Evolutionary conservation across 805 yeast genomes (phyloP).

Genomic region (Schwanniomyces occidentalis): DNA sequence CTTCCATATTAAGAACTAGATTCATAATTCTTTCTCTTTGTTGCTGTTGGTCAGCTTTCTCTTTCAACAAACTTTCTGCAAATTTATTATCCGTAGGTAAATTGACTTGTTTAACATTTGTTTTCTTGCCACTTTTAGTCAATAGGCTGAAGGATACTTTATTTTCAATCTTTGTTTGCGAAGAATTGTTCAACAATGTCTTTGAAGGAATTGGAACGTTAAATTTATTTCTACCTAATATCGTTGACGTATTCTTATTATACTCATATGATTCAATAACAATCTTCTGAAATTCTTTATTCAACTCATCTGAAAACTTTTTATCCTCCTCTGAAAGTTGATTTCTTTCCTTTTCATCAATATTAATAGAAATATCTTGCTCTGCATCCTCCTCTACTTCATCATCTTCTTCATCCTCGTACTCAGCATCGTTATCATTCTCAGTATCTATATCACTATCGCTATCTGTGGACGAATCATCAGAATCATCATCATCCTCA

Average conservation of each 20-base stretch:
- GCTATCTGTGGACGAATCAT: constrained; percentile 16
- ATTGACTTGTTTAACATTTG: constrained; percentile 42
- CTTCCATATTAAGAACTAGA: constrained; percentile 48
- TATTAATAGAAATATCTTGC: constrained; percentile 20
- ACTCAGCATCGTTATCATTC: constrained; percentile 19
- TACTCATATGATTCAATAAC: constrained; percentile 52
- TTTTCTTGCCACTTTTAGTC: constrained; percentile 52
- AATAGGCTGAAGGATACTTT: constrained; percentile 52
- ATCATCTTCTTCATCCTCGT: constrained; percentile 12
- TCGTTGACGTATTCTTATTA: constrained; percentile 21
- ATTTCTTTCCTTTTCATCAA: constrained; percentile 7
- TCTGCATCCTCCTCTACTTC: constrained; percentile 14
- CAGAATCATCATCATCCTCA: constrained; percentile 16
- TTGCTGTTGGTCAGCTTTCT: constrained; percentile 48
- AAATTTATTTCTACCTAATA: constrained; percentile 13
- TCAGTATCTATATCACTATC: constrained; percentile 31
- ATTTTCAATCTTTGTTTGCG: constrained; percentile 4
- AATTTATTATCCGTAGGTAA: constrained; percentile 58
- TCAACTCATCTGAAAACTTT: constrained; percentile 52
- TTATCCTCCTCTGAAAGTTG: constrained; percentile 36
- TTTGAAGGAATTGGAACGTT: constrained; percentile 16
- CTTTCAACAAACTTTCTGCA: constrained; percentile 51
- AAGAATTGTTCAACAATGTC: not conserved
- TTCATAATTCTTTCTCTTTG: constrained; percentile 60
- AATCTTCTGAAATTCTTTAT: constrained; percentile 54